phyloP scores from a whole-genome alignment of 1,284 basidiomycete species.

The Ustilago esculenta region DNA sequence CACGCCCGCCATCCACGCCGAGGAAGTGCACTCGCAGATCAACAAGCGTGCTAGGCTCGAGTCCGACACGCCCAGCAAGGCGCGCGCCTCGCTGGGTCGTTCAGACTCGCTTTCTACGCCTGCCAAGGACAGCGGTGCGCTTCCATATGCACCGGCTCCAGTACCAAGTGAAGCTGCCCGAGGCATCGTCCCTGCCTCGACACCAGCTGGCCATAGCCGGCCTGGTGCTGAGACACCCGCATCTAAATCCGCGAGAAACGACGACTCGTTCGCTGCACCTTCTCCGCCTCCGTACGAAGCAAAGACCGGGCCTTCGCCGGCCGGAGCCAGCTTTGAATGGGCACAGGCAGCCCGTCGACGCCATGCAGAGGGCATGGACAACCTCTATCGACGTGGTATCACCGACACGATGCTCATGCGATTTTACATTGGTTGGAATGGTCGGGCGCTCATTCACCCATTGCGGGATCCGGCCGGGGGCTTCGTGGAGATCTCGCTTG shows the following conservation, averaged over 20 bases:
- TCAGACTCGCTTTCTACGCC: slow-evolving; percentile 31
- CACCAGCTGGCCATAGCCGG: slow-evolving; percentile 9
- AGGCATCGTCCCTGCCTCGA: slow-evolving; percentile 12
- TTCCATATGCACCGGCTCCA: slow-evolving; percentile 25
- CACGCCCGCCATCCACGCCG: slow-evolving; percentile 57
- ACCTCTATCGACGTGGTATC: slow-evolving; percentile 61
- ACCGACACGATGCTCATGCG: slow-evolving; percentile 63
- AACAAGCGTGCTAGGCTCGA: slow-evolving; percentile 38
- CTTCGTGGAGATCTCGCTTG: slow-evolving; percentile 49
- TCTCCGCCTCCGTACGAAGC: slow-evolving; percentile 21
- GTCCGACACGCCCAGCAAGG: slow-evolving; percentile 35
- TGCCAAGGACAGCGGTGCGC: slow-evolving; percentile 21
- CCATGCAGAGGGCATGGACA: slow-evolving; percentile 59
- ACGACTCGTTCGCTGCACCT: slow-evolving; percentile 13
- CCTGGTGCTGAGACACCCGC: slow-evolving; percentile 11
- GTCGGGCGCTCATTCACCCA: slow-evolving; percentile 59
- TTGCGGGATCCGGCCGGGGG: slow-evolving; percentile 35
- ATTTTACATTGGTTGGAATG: slow-evolving; percentile 64
- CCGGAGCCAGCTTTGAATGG: slow-evolving; percentile 20
- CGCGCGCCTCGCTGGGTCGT: slow-evolving; percentile 24
- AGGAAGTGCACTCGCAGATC: slow-evolving; percentile 41
- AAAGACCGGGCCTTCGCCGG: slow-evolving; percentile 7
- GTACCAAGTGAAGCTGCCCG: slow-evolving; percentile 42
- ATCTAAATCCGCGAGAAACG: slow-evolving; percentile 11
- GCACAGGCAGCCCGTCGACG: slow-evolving; percentile 41